These are phyloP conservation scores for Jackrogersella multiformis DNA, from an alignment of 495 filamentous ascomycete species.

Conservation along the genomic window DNA sequence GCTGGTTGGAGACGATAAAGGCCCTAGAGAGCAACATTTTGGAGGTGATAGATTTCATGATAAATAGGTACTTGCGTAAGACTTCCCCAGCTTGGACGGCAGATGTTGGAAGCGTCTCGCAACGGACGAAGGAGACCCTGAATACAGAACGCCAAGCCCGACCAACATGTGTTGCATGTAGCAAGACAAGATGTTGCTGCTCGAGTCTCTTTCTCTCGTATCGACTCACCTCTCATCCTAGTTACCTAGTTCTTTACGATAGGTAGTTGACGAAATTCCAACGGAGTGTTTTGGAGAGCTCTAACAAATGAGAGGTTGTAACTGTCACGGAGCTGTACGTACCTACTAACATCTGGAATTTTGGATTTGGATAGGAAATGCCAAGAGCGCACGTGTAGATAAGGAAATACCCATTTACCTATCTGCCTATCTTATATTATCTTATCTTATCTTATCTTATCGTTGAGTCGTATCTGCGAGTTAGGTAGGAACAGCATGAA, in stretches of 20 bases:
- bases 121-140: constrained; percentile 19
- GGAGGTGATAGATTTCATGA: constrained; percentile 19
- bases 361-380: constrained; percentile 13
- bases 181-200: constrained; percentile 16
- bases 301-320: not conserved
- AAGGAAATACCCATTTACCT: constrained; percentile 32
- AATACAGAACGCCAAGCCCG: constrained; percentile 27
- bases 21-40: not conserved
- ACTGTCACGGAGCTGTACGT: constrained; percentile 2
- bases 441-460: constrained; percentile 32
- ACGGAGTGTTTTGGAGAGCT: constrained; percentile 7
- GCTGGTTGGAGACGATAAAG: constrained; percentile 16
- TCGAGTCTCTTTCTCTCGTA: constrained; percentile 17
- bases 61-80: constrained; percentile 41
- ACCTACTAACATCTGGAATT: not conserved
- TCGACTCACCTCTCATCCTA: not conserved
- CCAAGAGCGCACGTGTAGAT: constrained; percentile 23
- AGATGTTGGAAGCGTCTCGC: constrained; percentile 26
- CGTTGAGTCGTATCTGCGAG: not conserved
- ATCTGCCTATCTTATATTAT: no score
- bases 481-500: constrained; percentile 10
- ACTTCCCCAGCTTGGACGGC: constrained; percentile 23
- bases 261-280: constrained; percentile 17
- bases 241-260: not conserved
- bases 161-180: constrained; percentile 19